Conservation (phyloP, 441 rosid species). For the Gossypium trilobum region DNA sequence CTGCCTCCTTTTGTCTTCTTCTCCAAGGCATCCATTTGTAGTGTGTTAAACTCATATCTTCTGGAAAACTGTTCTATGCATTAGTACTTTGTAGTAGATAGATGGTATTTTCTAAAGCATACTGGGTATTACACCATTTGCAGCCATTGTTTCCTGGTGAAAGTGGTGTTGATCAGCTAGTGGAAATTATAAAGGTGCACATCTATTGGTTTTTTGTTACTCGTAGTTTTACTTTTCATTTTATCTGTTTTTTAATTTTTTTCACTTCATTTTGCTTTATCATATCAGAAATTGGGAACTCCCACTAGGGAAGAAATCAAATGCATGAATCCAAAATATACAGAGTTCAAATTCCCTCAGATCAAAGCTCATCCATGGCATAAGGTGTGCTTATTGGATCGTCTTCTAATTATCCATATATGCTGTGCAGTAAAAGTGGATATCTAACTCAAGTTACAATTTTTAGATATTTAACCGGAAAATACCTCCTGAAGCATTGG, state of each 20-base stretch:
- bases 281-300: constrained; percentile 60
- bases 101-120: too few relatives aligned
- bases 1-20: neutral
- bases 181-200: constrained; percentile 73
- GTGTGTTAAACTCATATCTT: neutral
- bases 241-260: neutral
- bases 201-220: neutral
- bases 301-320: constrained; percentile 83
- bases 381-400: constrained; percentile 39
- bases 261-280: constrained; percentile 6
- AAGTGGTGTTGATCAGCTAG: constrained; percentile 85
- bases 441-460: constrained; percentile 14
- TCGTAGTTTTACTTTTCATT: neutral
- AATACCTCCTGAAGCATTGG: constrained; percentile 64
- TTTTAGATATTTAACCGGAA: constrained; percentile 54
- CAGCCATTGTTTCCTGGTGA: constrained; percentile 93
- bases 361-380: constrained; percentile 91
- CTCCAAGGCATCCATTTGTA: neutral
- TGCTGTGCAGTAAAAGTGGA: neutral
- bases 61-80: neutral
- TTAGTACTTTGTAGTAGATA: too few relatives aligned
- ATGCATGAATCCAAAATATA: constrained; percentile 89
- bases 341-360: constrained; percentile 82
- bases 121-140: constrained; percentile 15
- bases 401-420: neutral